Percentiles rank a stretch among this genome's conserved stretches.
phyloP scores from a whole-genome alignment of 768 basidiomycete species.

The Amanita rimosa region DNA sequence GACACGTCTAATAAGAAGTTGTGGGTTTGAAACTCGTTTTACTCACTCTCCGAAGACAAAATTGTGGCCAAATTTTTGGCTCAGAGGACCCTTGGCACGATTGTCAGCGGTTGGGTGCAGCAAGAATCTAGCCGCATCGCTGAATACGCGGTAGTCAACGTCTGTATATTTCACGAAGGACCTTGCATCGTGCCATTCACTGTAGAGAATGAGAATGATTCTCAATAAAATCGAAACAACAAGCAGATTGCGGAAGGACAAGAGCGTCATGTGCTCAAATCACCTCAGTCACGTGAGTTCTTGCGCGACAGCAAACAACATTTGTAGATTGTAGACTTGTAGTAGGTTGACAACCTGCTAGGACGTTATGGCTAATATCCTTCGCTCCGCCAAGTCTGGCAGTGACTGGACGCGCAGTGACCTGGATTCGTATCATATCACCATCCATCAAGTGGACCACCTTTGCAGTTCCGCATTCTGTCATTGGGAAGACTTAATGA shows the following conservation, averaged over 20 bases:
- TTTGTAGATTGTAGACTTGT: too few relatives aligned
- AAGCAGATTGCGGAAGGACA: slow-evolving; percentile 42
- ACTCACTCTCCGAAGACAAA: slow-evolving; percentile 68
- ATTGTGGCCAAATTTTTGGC: slow-evolving; percentile 18
- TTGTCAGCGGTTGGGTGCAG: slow-evolving; percentile 34
- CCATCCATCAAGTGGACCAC: too few relatives aligned
- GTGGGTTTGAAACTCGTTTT: background rate
- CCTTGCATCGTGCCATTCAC: slow-evolving; percentile 80
- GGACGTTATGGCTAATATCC: too few relatives aligned
- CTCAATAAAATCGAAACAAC: slow-evolving; percentile 46
- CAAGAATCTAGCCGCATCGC: slow-evolving; percentile 75
- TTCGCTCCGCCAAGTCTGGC: too few relatives aligned
- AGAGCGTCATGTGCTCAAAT: background rate
- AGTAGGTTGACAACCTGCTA: too few relatives aligned
- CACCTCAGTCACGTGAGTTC: too few relatives aligned
- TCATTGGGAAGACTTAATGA: too few relatives aligned
- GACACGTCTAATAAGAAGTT: slow-evolving; percentile 5
- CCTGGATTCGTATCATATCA: too few relatives aligned
- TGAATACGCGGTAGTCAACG: slow-evolving; percentile 93
- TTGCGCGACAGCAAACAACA: too few relatives aligned
- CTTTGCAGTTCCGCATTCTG: too few relatives aligned
- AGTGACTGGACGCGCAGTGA: too few relatives aligned
- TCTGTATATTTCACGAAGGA: slow-evolving; percentile 95
- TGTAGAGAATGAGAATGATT: slow-evolving; percentile 66
- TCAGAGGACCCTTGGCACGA: slow-evolving; percentile 51